Conservation (phyloP, 2,329 filamentous ascomycete genomes). For the Ascochyta fabae region DNA sequence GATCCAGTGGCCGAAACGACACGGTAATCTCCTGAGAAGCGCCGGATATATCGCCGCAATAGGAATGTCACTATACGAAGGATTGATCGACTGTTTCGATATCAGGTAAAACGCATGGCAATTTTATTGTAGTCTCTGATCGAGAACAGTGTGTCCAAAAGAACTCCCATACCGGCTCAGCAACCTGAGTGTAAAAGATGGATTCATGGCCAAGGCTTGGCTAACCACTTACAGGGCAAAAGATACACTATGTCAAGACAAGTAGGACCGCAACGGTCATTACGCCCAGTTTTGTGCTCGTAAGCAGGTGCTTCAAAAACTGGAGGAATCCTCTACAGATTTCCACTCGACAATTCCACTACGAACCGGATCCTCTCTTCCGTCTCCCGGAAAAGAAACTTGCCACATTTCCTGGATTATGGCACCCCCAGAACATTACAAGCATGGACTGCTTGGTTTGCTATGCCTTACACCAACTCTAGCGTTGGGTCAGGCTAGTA, state of each 20-base stretch:
- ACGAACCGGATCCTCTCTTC: too few relatives aligned
- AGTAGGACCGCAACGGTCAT: slow-evolving; percentile 5
- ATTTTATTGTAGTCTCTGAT: neutral
- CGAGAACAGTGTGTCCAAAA: neutral
- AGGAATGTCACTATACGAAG: slow-evolving; percentile 6
- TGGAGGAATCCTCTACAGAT: neutral
- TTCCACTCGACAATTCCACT: neutral
- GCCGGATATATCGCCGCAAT: slow-evolving; percentile 2
- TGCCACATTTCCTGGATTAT: neutral
- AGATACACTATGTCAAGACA: neutral
- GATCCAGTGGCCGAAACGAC: neutral
- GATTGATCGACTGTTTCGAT: neutral
- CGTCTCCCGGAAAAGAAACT: too few relatives aligned
- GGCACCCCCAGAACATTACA: slow-evolving; percentile 4
- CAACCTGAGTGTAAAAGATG: neutral
- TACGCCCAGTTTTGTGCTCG: neutral
- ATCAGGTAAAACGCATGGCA: neutral
- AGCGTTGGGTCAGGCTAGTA: slow-evolving; percentile 6
- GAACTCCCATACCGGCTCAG: neutral
- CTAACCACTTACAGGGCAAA: neutral
- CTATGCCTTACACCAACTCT: slow-evolving; percentile 7
- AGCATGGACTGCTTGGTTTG: slow-evolving; percentile 1
- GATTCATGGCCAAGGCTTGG: neutral
- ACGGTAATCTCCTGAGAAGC: neutral
- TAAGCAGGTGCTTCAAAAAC: neutral